These are phyloP conservation scores for Luffa aegyptiaca DNA, from an alignment of 306 rosid genomes.

Conservation along the genomic window DNA sequence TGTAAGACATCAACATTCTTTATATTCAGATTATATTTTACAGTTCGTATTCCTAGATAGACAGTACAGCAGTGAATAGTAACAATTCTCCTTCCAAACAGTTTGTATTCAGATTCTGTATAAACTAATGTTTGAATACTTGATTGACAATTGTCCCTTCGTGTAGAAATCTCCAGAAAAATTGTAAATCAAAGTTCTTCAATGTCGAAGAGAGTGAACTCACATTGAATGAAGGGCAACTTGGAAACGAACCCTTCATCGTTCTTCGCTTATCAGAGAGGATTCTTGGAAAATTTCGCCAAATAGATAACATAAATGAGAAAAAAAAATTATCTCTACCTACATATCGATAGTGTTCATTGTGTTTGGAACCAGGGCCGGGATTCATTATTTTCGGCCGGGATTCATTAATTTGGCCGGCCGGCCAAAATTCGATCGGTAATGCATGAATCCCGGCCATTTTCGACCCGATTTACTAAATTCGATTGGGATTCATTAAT, in stretches of 20 bases:
- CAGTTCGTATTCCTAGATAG: neutral
- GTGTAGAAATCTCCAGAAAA: neutral
- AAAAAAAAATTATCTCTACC: no score
- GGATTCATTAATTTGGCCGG: no score
- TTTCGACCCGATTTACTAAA: no score
- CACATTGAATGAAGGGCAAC: neutral
- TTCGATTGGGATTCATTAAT: no score
- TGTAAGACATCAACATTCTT: neutral
- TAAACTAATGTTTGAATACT: neutral
- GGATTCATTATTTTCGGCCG: no score
- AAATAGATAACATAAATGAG: no score
- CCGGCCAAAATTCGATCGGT: no score
- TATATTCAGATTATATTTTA: neutral
- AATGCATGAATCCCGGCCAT: no score
- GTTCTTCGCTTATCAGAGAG: neutral
- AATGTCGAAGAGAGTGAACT: conserved; percentile 1
- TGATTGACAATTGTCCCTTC: neutral
- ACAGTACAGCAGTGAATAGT: neutral
- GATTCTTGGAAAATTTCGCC: neutral
- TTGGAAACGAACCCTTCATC: neutral
- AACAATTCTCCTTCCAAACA: neutral
- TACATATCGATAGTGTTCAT: no score
- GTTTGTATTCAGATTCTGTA: neutral
- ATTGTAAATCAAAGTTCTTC: neutral
- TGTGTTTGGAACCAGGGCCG: no score